These are phyloP conservation scores for Osmanthus fragrans DNA, from an alignment of 257 asterid species.

Conservation along the genomic window DNA sequence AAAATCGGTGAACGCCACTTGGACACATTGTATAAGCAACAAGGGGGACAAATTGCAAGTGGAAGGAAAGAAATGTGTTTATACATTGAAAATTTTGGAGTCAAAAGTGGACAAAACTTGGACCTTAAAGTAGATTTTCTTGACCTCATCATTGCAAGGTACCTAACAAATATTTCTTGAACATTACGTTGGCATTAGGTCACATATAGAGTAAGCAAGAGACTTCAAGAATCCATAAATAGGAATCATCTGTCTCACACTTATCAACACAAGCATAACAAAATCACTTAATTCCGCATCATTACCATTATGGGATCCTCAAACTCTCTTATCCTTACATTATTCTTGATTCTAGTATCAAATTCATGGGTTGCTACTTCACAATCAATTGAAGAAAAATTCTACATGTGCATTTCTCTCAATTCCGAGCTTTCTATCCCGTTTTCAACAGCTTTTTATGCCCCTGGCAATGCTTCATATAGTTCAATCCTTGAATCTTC, in stretches of 20 bases:
- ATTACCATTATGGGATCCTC: slow-evolving; percentile 23
- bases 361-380: slow-evolving; percentile 13
- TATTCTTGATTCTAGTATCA: slow-evolving; percentile 12
- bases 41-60: slow-evolving; percentile 22
- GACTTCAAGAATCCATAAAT: slow-evolving; percentile 40
- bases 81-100: neutral
- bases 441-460: slow-evolving; percentile 35
- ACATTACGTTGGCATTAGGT: slow-evolving; percentile 13
- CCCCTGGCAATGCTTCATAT: slow-evolving; percentile 40
- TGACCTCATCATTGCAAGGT: slow-evolving; percentile 5
- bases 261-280: slow-evolving; percentile 12
- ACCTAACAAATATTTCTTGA: slow-evolving; percentile 10
- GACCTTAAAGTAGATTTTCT: neutral
- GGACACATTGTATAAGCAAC: neutral
- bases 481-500: slow-evolving; percentile 38
- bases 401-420: slow-evolving; percentile 35
- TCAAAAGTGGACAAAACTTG: slow-evolving; percentile 20
- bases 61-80: slow-evolving; percentile 30
- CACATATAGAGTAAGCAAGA: neutral
- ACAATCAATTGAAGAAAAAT: slow-evolving; percentile 29
- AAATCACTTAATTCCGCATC: slow-evolving; percentile 15
- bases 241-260: neutral
- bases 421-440: slow-evolving; percentile 47
- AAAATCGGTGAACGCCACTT: neutral
- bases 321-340: slow-evolving; percentile 13